Evolutionary conservation across 2,329 filamentous ascomycete genomes (phyloP).

Genomic region (Arthroderma uncinatum): DNA sequence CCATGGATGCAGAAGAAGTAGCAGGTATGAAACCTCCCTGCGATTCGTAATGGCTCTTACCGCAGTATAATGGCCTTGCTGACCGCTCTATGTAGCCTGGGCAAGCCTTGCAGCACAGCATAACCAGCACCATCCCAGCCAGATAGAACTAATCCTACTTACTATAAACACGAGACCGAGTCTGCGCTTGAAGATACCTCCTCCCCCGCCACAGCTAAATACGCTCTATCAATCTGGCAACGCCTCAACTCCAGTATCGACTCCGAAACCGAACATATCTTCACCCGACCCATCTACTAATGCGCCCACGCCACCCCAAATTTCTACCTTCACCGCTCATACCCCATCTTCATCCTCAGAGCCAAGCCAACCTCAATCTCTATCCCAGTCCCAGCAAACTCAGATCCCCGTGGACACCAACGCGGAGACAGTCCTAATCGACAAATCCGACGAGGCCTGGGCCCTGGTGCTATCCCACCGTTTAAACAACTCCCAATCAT

Average conservation of each 20-base stretch:
- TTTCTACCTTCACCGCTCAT: conserved; percentile 18
- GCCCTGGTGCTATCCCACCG: conserved; percentile 44
- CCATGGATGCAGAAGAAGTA: conserved; percentile 42
- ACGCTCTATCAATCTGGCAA: conserved; percentile 20
- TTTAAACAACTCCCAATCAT: conserved; percentile 31
- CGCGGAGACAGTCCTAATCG: conserved; percentile 46
- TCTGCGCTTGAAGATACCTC: conserved; percentile 25
- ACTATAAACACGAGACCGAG: conserved; percentile 28
- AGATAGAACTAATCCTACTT: conserved; percentile 29
- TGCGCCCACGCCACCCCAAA: conserved; percentile 27
- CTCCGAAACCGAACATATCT: conserved; percentile 28
- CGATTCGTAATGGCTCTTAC: not conserved
- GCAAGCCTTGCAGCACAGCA: conserved; percentile 27
- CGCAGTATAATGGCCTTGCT: conserved; percentile 15
- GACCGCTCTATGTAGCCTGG: conserved; percentile 24
- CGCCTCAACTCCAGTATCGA: conserved; percentile 30
- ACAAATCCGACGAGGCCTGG: conserved; percentile 49
- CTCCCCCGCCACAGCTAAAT: conserved; percentile 24
- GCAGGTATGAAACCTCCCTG: conserved; percentile 31
- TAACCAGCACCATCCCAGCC: conserved; percentile 26
- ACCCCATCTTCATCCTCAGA: conserved; percentile 16
- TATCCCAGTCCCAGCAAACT: conserved; percentile 21
- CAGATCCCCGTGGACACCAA: conserved; percentile 36
- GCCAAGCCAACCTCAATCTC: not conserved
- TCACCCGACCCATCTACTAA: conserved; percentile 36